Percentiles rank a stretch among this genome's conserved stretches.
Conservation (phyloP, 345 rosid genomes). For the Citrus mangshanensis region DNA sequence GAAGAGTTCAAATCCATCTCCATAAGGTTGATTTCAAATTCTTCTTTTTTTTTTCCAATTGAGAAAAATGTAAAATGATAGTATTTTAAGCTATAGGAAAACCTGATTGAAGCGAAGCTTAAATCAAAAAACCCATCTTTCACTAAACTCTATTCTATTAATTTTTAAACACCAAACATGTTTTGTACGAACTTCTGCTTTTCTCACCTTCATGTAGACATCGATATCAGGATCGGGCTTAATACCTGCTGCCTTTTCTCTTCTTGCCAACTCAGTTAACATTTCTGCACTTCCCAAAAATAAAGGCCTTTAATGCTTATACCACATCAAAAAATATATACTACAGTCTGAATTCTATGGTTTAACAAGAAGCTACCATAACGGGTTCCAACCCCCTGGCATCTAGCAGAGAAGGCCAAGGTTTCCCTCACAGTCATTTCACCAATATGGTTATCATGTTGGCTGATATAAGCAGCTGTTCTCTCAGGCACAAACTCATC, state of each 20-base stretch:
- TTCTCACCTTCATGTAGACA: conserved; percentile 62
- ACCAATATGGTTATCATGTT: conserved; percentile 66
- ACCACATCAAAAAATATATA: background rate
- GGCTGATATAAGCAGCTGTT: conserved; percentile 53
- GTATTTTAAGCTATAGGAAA: background rate
- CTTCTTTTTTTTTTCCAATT: too few relatives aligned
- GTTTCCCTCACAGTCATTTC: conserved; percentile 86
- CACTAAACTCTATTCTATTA: too few relatives aligned
- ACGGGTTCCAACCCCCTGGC: conserved; percentile 63
- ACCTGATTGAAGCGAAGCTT: background rate
- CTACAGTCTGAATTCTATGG: background rate
- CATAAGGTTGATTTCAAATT: background rate
- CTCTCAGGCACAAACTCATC: conserved; percentile 42
- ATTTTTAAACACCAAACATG: background rate
- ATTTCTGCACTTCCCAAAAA: background rate
- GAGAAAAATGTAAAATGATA: background rate
- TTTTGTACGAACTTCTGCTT: background rate
- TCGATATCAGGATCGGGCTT: conserved; percentile 79
- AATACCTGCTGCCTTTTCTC: conserved; percentile 72
- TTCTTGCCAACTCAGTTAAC: conserved; percentile 28
- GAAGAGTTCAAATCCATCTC: background rate
- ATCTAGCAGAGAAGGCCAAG: conserved; percentile 70
- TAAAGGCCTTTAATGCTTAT: background rate
- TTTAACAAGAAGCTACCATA: conserved; percentile 2
- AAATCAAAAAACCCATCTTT: too few relatives aligned